Base-by-base conservation (phyloP, 2,329 filamentous ascomycete genomes). In the Fusarium coicis region DNA sequence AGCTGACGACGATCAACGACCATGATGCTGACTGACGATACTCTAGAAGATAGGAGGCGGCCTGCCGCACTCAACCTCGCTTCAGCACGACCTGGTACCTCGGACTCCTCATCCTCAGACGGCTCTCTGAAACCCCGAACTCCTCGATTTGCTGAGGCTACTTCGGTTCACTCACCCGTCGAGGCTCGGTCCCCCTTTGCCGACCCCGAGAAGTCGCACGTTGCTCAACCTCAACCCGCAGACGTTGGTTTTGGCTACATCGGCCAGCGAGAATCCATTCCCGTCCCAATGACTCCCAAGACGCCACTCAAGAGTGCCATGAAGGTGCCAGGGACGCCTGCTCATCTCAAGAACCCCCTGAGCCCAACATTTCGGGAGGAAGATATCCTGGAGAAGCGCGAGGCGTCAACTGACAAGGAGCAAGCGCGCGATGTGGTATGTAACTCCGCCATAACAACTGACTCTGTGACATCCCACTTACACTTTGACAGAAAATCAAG, bases 241-340 rank as follows among this genome's bases (percentile, higher is more conserved):
- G 95, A 97, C 84, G 90, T 97, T 74, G 95, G 95, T 74, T 98
- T 98, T 82, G 95, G 95, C 81, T 98, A 97, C 84, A 93, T 98
- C 80, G 87, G 90, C 77, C 87, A 87, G 76, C 84, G 85, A 80
- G 85, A 91, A 76, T 84, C 87, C 68, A 87, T 91, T 78, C 87
- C 87, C 73, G 86, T 89, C 80, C 91, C 88, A 67, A 89, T 89
- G 86, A 89, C 91, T 42, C 93, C 94, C 59, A 92, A 88, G 77
- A 93, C 93, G 26, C 94, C 94, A 11, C 88, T 97, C 77, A 97
- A 96, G 87, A 97, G 94, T 82, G 95, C 95, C 60, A 88, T 98
- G 87, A 97, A 90, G 84, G 91, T 93, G 23, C 95, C 96, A 9
- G 94, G 95, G 26, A 96, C 94, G 5, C 91, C 93, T 9, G 93